phyloP scores from a whole-genome alignment of 192 early-diverging fungal genomes.

The Backusella macrospora region DNA sequence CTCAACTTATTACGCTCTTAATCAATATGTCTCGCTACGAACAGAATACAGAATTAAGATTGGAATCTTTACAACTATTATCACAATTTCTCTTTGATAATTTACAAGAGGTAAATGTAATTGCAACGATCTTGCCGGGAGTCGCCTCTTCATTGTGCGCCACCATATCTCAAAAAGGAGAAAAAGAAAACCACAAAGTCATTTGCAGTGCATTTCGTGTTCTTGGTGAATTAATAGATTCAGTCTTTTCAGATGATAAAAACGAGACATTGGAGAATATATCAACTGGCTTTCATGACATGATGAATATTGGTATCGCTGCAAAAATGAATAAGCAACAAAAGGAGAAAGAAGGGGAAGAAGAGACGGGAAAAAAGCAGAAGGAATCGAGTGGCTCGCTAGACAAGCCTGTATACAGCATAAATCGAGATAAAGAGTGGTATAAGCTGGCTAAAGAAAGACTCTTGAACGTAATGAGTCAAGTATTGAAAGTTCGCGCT shows the following conservation, averaged over 20 bases:
- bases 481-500: constrained; percentile 35
- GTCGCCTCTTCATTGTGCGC: constrained; percentile 34
- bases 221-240: constrained; percentile 31
- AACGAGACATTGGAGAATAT: constrained; percentile 13
- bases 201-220: constrained; percentile 31
- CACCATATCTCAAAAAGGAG: constrained; percentile 33
- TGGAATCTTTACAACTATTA: constrained; percentile 38
- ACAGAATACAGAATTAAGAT: constrained; percentile 33
- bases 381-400: not conserved
- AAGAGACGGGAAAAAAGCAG: not conserved
- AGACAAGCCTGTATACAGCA: not conserved
- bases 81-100: constrained; percentile 34
- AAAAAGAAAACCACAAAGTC: constrained; percentile 46
- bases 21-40: constrained; percentile 25
- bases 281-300: not conserved
- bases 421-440: constrained; percentile 35
- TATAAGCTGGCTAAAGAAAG: constrained; percentile 28
- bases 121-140: constrained; percentile 43
- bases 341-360: not conserved
- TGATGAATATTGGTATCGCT: not conserved
- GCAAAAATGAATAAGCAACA: not conserved
- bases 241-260: constrained; percentile 36
- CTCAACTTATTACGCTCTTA: constrained; percentile 24
- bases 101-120: constrained; percentile 22
- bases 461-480: constrained; percentile 28